Base-by-base conservation (phyloP, 176 grass and related monocot species). In the Tillandsia leiboldiana region DNA sequence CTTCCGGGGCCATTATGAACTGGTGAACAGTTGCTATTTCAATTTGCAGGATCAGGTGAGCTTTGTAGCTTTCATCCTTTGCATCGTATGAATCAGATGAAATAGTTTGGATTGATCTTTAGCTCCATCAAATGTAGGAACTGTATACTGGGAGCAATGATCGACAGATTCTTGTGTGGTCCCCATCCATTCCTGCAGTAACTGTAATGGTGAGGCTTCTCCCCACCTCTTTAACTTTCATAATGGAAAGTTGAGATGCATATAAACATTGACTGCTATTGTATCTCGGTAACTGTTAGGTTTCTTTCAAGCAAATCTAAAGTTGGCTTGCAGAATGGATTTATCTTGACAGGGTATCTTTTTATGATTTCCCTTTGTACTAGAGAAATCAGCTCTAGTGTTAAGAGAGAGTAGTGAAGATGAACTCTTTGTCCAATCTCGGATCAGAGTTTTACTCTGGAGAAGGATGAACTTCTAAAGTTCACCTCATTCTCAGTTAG, bases 111-210 rank as follows among this genome's bases (percentile, higher is more conserved):
- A 10, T 12, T 52, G 49, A 49, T 51, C 14, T 49, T 75, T 73
- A 87, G 64, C 68, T 17, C 86, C 53, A 7, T 28, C 52, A 42
- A 57, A 73, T 76, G 20, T 76, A 97, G 93, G 93, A 92, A 75
- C 84, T 97, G 22, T 97, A 97, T 68, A 97, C 83, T 73, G 93
- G 93, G 65, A 90, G 93, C 78, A 97, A 97, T 18, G 93, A 97
- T 68, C 84, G 89, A 63, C 93, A 97, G 74, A 97, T 97, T 81
- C 90, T 97, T 75, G 89, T 97, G 76, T 97, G 89, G 93, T 85
- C 93, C 75, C 83, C 89, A 28, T 78, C 81, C 12, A 83, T 67
- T 77, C 83, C 89, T 65, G 51, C 79, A 63, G 78, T 78, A 76
- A 83, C 73, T 71, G 76, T 87, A 85, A 81, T 87, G 89, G 93